Percentiles rank a stretch among this genome's conserved stretches.
These are phyloP conservation scores for Lentinula guzmanii DNA, from an alignment of 768 basidiomycete genomes.

Conservation along the genomic window DNA sequence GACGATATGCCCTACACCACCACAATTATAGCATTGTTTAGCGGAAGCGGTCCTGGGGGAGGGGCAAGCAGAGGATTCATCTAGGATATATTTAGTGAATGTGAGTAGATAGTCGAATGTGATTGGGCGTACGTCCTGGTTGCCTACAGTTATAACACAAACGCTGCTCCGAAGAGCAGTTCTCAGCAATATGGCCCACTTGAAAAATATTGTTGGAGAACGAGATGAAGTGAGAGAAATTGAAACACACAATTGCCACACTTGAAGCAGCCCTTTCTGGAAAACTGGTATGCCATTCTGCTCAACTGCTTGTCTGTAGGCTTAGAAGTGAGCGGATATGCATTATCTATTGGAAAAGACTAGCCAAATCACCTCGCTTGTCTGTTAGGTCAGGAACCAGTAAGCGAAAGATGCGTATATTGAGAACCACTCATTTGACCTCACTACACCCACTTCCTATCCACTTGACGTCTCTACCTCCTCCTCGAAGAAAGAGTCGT, in stretches of 20 bases:
- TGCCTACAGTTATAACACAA: conserved; percentile 95
- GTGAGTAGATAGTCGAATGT: conserved; percentile 61
- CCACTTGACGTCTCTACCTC: conserved; percentile 63
- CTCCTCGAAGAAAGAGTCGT: conserved; percentile 51
- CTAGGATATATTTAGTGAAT: neutral
- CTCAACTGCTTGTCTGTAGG: conserved; percentile 11
- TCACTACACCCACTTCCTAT: conserved; percentile 71
- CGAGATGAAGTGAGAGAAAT: conserved; percentile 9
- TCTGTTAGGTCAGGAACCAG: conserved; percentile 6
- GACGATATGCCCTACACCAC: conserved; percentile 87
- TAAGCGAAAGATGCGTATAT: neutral
- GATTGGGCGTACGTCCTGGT: conserved; percentile 89
- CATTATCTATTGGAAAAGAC: neutral
- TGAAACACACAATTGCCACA: conserved; percentile 78
- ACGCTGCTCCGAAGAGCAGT: conserved; percentile 81
- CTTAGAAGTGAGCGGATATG: neutral
- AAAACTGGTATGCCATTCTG: conserved; percentile 74
- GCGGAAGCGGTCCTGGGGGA: conserved; percentile 76
- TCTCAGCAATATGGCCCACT: conserved; percentile 95
- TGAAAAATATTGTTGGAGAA: conserved; percentile 9
- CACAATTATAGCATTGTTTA: conserved; percentile 92
- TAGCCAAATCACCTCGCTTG: conserved; percentile 27
- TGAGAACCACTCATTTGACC: conserved; percentile 28
- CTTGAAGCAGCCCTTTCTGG: conserved; percentile 89
- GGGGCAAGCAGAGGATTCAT: conserved; percentile 55